These are phyloP conservation scores for Fusarium devonianum DNA, from an alignment of 2,329 filamentous ascomycete genomes.

Conservation along the genomic window DNA sequence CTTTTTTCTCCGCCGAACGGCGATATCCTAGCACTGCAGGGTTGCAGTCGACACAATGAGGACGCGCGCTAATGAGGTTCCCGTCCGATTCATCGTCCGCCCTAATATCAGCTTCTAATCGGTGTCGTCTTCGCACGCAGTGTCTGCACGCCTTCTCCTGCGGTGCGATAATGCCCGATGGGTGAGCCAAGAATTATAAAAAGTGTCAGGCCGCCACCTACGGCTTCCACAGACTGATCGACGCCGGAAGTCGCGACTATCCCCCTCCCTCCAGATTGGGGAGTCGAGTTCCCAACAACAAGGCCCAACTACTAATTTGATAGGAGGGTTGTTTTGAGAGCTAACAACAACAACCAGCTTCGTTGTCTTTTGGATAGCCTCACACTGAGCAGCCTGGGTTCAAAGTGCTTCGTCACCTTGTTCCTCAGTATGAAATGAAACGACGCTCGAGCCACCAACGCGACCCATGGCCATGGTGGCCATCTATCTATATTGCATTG, in stretches of 20 bases:
- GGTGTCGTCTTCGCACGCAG: no score
- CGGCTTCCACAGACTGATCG: slow-evolving; percentile 3
- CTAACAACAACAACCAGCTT: neutral
- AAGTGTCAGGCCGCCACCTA: no score
- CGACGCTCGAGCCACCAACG: slow-evolving; percentile 29
- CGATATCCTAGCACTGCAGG: no score
- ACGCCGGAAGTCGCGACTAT: neutral
- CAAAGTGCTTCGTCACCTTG: slow-evolving; percentile 4
- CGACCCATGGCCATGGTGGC: slow-evolving; percentile 8
- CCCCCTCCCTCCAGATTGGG: slow-evolving; percentile 3
- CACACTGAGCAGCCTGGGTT: neutral
- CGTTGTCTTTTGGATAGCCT: neutral
- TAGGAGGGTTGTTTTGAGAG: neutral
- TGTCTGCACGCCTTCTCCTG: no score
- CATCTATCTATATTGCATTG: slow-evolving; percentile 19
- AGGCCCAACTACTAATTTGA: no score
- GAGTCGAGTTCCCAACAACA: slow-evolving; percentile 18
- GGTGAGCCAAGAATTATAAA: no score
- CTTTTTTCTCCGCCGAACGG: slow-evolving; percentile 9
- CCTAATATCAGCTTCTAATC: no score
- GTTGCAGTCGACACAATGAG: no score
- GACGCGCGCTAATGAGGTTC: no score
- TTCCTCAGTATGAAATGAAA: slow-evolving; percentile 7
- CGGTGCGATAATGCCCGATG: no score
- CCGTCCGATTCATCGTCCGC: no score